Evolutionary conservation across 306 rosid genomes (phyloP).

Genomic region (Vicia sativa): DNA sequence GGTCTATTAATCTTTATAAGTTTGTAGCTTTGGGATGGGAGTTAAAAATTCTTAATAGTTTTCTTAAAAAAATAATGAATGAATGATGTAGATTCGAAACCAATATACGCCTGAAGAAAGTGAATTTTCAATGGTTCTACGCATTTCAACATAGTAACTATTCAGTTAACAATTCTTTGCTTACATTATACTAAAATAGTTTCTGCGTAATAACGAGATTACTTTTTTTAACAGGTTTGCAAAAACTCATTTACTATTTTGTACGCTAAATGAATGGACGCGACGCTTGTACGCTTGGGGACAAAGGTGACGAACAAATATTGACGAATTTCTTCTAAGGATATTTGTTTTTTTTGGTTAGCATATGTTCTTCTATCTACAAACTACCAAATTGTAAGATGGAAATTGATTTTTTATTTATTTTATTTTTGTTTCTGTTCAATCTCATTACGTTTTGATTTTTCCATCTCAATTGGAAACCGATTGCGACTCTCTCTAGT

Average conservation of each 20-base stretch:
- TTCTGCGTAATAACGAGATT: constrained; percentile 8
- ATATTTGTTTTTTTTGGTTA: not conserved
- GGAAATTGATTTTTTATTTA: not conserved
- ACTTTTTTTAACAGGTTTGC: constrained; percentile 30
- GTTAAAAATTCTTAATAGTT: no score
- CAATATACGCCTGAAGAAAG: no score
- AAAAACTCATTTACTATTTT: not conserved
- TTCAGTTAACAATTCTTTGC: not conserved
- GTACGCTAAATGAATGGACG: not conserved
- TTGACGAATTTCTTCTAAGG: not conserved
- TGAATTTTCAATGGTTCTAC: no score
- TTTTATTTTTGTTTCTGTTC: not conserved
- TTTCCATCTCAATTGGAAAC: constrained; percentile 8
- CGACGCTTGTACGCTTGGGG: not conserved
- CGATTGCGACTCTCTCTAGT: not conserved
- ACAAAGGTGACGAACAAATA: constrained; percentile 11
- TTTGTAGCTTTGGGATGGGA: no score
- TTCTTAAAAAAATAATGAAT: no score
- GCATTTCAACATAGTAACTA: not conserved
- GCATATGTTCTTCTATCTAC: not conserved
- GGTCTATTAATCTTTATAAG: no score
- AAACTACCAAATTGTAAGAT: constrained; percentile 6
- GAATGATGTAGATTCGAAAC: no score
- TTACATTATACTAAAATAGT: not conserved
- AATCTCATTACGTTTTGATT: constrained; percentile 17